Evolutionary conservation across 805 yeast species (phyloP), one percentile per base, ranked within the genome.

Genomic region (Saccharomycopsis fibuligera): DNA sequence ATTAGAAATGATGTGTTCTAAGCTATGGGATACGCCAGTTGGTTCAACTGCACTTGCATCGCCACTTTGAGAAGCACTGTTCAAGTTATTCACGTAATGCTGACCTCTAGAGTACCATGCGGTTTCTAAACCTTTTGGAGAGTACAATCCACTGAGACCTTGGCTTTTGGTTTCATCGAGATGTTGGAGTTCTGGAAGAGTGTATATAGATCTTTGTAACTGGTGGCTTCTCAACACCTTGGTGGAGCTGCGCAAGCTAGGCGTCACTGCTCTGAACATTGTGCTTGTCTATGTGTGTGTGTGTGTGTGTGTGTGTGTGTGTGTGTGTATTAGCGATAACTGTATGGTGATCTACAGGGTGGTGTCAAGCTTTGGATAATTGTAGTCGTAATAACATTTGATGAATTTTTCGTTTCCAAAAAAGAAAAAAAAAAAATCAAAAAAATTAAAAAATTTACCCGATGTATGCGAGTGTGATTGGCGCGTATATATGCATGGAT

Each of bases 61-160:
- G 8, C 66, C 44, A 9, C 56, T 44, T 38, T 59, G 59, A 14
- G 56, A 41, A 2, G 62, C 57, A 33, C 57, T 54, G 57, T 75
- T 74, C 47, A 79, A 61, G 22, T 66, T 66, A 3, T 62, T 64
- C 4, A 71, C 64, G 45, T 71, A 69, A 6, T 52, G 30, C 2
- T 63, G 62, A 2, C 72, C 67, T 56, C 79, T 70, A 21, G 69
- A 65, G 53, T 64, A 70, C 77, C 81, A 79, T 2, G 76, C 72
- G 50, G 69, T 74, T 12, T 72, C 58, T n/a, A 79, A 58, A 8
- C 80, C 78, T 38, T 67, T 54, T 1, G 68, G 44, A 3, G 79
- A 69, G 48, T 74, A 68, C 3, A 80, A 61, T 2, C 85, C 85
- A 1, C 67, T 63, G 21, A 79, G 65, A 10, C 78, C 78, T 1